Base-by-base conservation (phyloP, 257 asterid genomes). In the Jaltomata sinuosa region DNA sequence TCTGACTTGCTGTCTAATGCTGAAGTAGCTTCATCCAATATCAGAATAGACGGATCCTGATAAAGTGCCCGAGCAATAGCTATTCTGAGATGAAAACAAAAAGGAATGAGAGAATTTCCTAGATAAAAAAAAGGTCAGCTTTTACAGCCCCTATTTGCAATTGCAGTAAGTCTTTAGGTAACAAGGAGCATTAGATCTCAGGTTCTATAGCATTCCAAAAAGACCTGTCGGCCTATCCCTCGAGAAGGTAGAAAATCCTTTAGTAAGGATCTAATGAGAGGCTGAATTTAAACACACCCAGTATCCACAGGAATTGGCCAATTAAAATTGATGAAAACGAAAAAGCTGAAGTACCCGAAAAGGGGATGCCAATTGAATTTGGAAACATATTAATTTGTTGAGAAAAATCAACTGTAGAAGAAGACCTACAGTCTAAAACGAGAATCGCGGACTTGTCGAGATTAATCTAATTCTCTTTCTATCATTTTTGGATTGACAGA, bases 21-120 rank as follows among this genome's bases (percentile, higher is more conserved):
- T 68, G 98, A 96, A 88, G 98, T 96, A 69, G 99, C 99, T 92
- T 96, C 99, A 84, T 96, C 99, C 91, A 94, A 82, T 82, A 96
- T 92, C 82, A 96, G 92, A 90, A 96, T 92, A 40, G 99, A 93
- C 5, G 99, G 99, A 83, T 94, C 87, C 89, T 96, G 99, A 87
- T 96, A 96, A 50, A 96, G 93, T 62, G 94, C 97, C 87, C 98
- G 89, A 5, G 99, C 99, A 85, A 96, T 93, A 80, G 98, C 97
- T 85, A 96, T 86, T 90, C 99, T 96, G 97, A 79, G 55, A 77
- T 27, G 62, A 27, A 77, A 77, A 77, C 14, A 3, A 27, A 29
- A 77, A 77, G 42, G 62, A 77, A 49, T 77, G 45, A 77, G 81
- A 27, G 29, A 47, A 77, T 8, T 49, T 29, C 45, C 19, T 0